Base-by-base conservation (phyloP, 1,139 yeast genomes). In the Taiozyma sp. region DNA sequence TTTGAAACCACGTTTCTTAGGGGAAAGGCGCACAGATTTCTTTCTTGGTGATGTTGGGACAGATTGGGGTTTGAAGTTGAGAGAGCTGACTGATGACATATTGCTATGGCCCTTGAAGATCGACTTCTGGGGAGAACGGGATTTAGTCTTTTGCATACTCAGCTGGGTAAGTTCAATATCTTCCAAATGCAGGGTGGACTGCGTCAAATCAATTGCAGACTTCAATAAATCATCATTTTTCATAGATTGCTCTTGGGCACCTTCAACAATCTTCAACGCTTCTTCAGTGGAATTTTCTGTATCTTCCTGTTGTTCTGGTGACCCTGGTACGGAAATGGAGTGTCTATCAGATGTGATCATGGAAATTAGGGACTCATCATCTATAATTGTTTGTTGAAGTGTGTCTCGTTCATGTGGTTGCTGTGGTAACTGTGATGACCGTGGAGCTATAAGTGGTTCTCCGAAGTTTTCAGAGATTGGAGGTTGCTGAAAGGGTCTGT, bases 81-180 rank as follows among this genome's bases (percentile, higher is more conserved):
- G 39, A 9, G 62, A 54, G 40, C 45, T 48, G 27, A 55, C 48
- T 4, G 65, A 61, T 27, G 52, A 54, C 47, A 50, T 56, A 16
- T 58, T 54, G 34, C 58, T 54, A 41, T 57, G 59, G 2, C 54
- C 52, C 30, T 46, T 52, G 36, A 51, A 58, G 7, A 61, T 53
- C 10, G 65, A 61, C 45, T 58, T 62, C 29, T 57, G 62, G 9
- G 65, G 65, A 4, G 65, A 62, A 43, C 54, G 53, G 5, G 54
- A 43, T 34, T 48, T 55, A n/a, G 54, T 44, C 44, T 48, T 55
- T 2, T 47, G 22, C 2, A 47, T 30, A 8, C 34, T 44, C n/a
- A 32, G 22, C 6, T 56, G 55, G 14, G 53, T 51, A 4, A 44
- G 48, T 4, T 45, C 44, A 1, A 41, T 13, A 2, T 49, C 52